Evolutionary conservation across 345 rosid genomes (phyloP).

Genomic region (Eucalyptus regnans): DNA sequence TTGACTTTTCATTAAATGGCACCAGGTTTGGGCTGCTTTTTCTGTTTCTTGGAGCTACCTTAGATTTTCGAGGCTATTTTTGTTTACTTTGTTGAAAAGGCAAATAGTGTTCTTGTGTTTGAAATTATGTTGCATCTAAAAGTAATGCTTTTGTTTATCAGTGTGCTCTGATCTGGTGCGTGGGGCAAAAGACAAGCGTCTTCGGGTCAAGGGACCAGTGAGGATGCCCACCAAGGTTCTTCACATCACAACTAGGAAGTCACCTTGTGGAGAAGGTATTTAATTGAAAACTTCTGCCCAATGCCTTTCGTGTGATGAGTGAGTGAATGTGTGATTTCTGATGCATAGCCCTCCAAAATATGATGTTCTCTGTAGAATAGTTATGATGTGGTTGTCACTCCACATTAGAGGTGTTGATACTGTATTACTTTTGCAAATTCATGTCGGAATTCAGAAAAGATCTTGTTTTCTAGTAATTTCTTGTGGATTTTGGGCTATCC

Average conservation of each 20-base stretch:
- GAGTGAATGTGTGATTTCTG: neutral
- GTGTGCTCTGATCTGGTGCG: slow-evolving; percentile 10
- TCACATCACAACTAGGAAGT: slow-evolving; percentile 10
- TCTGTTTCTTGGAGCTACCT: neutral
- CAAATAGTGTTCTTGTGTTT: neutral
- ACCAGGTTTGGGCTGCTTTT: neutral
- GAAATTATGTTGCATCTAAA: neutral
- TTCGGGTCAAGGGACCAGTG: slow-evolving; percentile 9
- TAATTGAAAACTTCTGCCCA: neutral
- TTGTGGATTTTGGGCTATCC: neutral
- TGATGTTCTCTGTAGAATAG: neutral
- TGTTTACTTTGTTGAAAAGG: neutral
- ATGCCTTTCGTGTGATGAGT: neutral
- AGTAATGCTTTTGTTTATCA: neutral
- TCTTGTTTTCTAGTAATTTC: neutral
- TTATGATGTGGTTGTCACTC: neutral
- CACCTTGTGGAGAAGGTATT: slow-evolving; percentile 14
- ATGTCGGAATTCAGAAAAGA: neutral
- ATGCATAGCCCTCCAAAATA: neutral
- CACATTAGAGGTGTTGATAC: neutral
- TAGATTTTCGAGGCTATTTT: neutral
- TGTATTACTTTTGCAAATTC: neutral
- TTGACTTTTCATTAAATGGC: neutral
- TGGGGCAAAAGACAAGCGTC: slow-evolving; percentile 6
- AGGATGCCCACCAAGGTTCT: slow-evolving; percentile 16